A percentile compares a stretch with the other conserved stretches of the same genome.
These are phyloP conservation scores for Eucalyptus cladocalyx DNA, from an alignment of 345 rosid genomes.

Conservation along the genomic window DNA sequence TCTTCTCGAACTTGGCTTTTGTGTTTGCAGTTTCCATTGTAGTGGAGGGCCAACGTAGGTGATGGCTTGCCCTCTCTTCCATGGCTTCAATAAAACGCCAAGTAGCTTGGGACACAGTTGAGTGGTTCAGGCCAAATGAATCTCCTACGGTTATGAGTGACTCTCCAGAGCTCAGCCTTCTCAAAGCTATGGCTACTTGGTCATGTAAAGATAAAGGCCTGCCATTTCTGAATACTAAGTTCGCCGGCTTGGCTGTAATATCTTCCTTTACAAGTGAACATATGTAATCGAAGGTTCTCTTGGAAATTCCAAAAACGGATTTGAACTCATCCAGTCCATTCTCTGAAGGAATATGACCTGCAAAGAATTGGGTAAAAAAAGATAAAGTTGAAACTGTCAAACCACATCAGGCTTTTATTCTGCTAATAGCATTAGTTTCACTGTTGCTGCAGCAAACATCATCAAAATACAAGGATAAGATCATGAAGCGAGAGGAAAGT, in stretches of 20 bases:
- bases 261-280: constrained; percentile 49
- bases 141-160: constrained; percentile 39
- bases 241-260: constrained; percentile 20
- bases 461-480: neutral
- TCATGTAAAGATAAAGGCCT: constrained; percentile 27
- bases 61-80: constrained; percentile 48
- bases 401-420: neutral
- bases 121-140: constrained; percentile 40
- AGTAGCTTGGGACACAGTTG: constrained; percentile 54
- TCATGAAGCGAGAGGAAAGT: neutral
- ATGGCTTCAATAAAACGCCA: constrained; percentile 60
- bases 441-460: neutral
- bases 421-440: neutral
- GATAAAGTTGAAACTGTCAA: neutral
- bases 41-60: constrained; percentile 45
- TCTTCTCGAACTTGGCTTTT: constrained; percentile 43
- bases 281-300: constrained; percentile 41
- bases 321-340: constrained; percentile 25
- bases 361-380: neutral
- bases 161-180: constrained; percentile 48
- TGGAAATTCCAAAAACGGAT: constrained; percentile 26
- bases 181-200: constrained; percentile 51
- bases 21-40: constrained; percentile 17
- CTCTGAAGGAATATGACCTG: constrained; percentile 28
- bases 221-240: constrained; percentile 30